Evolutionary conservation across 2,329 filamentous ascomycete genomes (phyloP), one percentile per base, ranked within the genome.

Genomic region (Graphilbum fragrans): DNA sequence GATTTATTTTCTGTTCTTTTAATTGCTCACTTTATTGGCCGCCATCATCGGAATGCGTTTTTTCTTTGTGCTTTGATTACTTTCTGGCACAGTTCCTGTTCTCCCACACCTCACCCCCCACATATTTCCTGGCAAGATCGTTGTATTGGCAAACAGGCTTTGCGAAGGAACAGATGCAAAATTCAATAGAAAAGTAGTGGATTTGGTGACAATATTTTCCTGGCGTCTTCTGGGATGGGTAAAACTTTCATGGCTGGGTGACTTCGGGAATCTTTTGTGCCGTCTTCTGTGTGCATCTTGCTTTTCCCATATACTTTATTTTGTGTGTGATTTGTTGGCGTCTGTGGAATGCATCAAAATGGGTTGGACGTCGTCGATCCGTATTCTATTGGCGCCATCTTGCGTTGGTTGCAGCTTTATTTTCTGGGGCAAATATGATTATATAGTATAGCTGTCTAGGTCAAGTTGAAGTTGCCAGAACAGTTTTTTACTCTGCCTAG

Each of bases 241-340:
- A 43, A 39, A 27, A 29, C 27, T 33, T 41, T 38, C 36, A 40
- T 41, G 41, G 44, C 47, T 48, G 53, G 47, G 52, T 51, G 58
- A 57, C 51, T 52, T 51, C 47, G 51, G 52, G 50, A 45, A 49
- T 38, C 40, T n/a, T 33, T 32, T 50, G 49, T 47, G 49, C 56
- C 54, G 56, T 53, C 55, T n/a, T 46, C 34, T 38, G 20, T 39
- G 34, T 37, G 11, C 31, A 23, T 41, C 38, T 41, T 41, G 22
- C 49, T n/a, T n/a, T n/a, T n/a, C n/a, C n/a, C n/a, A n/a, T 49
- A 35, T 47, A 42, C 47, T 27, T 47, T 51, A 50, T 52, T 41
- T 38, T 38, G 38, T 42, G 7, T 27, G 25, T 27, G 25, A 27
- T 27, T 7, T 27, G n/a, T n/a, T n/a, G n/a, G n/a, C n/a, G n/a